Evolutionary conservation across 2,329 filamentous ascomycete species (phyloP).

Genomic region (Ophiosphaerella korrae): DNA sequence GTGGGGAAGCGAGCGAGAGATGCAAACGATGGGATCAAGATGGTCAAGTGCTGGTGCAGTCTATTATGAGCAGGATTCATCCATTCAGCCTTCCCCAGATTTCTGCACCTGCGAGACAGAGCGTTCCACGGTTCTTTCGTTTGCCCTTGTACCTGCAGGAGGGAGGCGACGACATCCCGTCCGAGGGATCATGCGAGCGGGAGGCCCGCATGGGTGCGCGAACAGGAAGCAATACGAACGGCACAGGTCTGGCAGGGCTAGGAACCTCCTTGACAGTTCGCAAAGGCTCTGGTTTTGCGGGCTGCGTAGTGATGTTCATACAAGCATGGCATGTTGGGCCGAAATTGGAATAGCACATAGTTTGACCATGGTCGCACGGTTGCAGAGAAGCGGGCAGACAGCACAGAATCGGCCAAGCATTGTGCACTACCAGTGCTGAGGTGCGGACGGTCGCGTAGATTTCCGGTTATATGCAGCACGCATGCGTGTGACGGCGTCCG

Average conservation of each 20-base stretch:
- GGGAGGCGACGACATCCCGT: conserved; percentile 10
- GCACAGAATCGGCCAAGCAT: conserved; percentile 4
- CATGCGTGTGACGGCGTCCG: conserved; percentile 18
- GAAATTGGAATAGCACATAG: conserved; percentile 1
- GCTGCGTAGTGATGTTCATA: background rate
- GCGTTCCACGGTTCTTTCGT: conserved; percentile 17
- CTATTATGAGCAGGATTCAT: conserved; percentile 11
- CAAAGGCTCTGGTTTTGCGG: background rate
- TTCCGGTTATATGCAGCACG: conserved; percentile 6
- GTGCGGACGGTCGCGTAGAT: conserved; percentile 2
- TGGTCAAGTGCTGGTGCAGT: conserved; percentile 9
- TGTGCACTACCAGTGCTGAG: conserved; percentile 6
- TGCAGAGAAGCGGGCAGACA: conserved; percentile 2
- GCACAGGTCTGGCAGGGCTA: conserved; percentile 7
- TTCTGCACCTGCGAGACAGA: conserved; percentile 21
- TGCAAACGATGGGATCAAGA: conserved; percentile 9
- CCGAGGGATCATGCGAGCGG: conserved; percentile 16
- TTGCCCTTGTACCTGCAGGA: conserved; percentile 16
- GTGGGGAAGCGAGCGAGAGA: conserved; percentile 5
- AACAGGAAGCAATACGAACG: background rate
- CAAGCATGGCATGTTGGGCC: conserved; percentile 4
- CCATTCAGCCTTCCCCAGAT: conserved; percentile 24
- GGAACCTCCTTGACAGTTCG: conserved; percentile 2
- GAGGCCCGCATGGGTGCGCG: conserved; percentile 6
- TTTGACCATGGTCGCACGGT: conserved; percentile 9